phyloP scores from a whole-genome alignment of 306 rosid genomes.

The Citrullus colocynthis region DNA sequence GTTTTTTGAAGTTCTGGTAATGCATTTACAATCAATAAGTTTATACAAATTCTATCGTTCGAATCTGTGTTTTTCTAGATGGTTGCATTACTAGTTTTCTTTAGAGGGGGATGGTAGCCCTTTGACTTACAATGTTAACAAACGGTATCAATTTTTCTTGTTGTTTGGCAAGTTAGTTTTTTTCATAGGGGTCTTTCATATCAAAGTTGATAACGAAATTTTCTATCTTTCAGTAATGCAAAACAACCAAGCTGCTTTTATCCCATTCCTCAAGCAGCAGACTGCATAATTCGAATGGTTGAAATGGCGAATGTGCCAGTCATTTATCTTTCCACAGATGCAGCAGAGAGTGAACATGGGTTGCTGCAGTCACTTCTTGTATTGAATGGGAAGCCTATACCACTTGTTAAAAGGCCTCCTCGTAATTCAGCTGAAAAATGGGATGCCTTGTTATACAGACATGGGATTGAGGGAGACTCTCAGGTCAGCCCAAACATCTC shows the following conservation, averaged over 20 bases:
- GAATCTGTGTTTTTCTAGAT: not conserved
- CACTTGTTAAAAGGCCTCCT: slow-evolving; percentile 75
- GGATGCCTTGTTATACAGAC: slow-evolving; percentile 92
- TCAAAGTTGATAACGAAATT: not conserved
- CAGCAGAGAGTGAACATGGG: slow-evolving; percentile 84
- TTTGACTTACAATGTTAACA: not conserved
- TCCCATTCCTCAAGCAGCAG: slow-evolving; percentile 97
- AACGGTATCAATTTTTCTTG: not conserved
- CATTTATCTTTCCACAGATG: slow-evolving; percentile 87
- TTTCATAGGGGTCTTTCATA: not conserved
- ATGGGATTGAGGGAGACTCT: slow-evolving; percentile 52
- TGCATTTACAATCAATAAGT: not conserved
- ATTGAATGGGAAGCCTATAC: slow-evolving; percentile 57
- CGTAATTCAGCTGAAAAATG: slow-evolving; percentile 90
- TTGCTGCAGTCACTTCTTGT: slow-evolving; percentile 70
- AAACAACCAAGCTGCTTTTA: slow-evolving; percentile 82
- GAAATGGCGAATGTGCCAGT: slow-evolving; percentile 59
- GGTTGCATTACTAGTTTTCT: not conserved
- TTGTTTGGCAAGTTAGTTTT: not conserved
- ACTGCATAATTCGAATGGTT: slow-evolving; percentile 54
- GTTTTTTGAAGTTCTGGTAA: slow-evolving; percentile 95
- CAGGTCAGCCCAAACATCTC: slow-evolving; percentile 43
- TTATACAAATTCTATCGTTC: not conserved
- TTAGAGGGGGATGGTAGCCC: not conserved
- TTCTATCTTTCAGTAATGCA: slow-evolving; percentile 46